Evolutionary conservation across 495 filamentous ascomycete genomes (phyloP), one percentile per base, ranked within the genome.

Genomic region (Neurospora sp.): DNA sequence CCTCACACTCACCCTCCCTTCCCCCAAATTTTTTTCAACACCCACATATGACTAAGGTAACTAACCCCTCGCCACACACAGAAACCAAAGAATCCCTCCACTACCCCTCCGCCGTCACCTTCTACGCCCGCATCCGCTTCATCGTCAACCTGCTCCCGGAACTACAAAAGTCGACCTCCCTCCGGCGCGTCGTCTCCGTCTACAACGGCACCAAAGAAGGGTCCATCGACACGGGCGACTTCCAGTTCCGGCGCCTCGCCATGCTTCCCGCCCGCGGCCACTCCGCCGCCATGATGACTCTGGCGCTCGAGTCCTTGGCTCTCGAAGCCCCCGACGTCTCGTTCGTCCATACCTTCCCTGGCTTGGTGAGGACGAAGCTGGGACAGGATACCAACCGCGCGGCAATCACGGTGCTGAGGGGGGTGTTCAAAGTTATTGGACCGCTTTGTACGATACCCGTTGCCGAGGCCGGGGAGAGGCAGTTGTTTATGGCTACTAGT

Each of bases 81-180:
- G 89, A 89, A 69, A 92, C 90, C 0, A 37, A 75, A 2, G 92
- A 93, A 79, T 85, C 83, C 24, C 82, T 93, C 15, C 82, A 89
- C 74, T 79, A 81, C 39, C 84, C 84, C 71, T 79, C 86, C 48
- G 79, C 88, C 19, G 79, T 92, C 5, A 82, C 80, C 69, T 89
- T 89, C 81, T 92, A 92, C 79, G 82, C 87, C 36, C 89, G 91
- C 19, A 84, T 87, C 69, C 87, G 90, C 45, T 92, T 92, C 78
- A 85, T 86, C 31, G 72, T 80, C 54, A 90, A 91, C 76, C 85
- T 93, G 3, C 86, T 93, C 2, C 90, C 91, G 0, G 85, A 88
- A 0, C 76, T 93, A 0, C 80, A 80, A 36, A 69, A 76, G 8
- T 84, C 89, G 0, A 69, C 82, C 15, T 15, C 37, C 43, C 83